Evolutionary conservation across 164 flowering plant genomes (phyloP).

Genomic region (Magnolia changhungtana): DNA sequence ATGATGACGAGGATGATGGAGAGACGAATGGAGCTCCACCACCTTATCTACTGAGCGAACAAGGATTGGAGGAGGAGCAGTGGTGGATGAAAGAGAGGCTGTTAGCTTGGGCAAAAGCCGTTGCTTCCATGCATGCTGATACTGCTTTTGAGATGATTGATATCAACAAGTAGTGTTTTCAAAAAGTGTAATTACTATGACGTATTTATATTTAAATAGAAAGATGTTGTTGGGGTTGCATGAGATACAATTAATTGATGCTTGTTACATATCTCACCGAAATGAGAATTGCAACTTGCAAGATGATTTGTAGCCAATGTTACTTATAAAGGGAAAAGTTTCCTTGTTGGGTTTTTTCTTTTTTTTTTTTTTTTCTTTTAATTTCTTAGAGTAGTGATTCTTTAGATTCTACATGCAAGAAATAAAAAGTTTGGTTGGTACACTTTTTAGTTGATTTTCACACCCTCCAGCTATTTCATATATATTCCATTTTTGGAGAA

Average conservation of each 20-base stretch:
- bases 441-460: no score
- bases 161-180: not conserved
- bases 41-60: not conserved
- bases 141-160: not conserved
- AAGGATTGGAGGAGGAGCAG: not conserved
- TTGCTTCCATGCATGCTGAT: slow-evolving; percentile 5
- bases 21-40: not conserved
- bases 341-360: no score
- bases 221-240: not conserved
- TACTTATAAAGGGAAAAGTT: not conserved
- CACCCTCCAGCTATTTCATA: no score
- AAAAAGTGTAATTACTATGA: no score
- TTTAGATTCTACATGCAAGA: no score
- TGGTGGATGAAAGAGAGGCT: slow-evolving; percentile 3
- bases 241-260: not conserved
- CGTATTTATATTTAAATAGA: no score
- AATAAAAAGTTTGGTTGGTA: no score
- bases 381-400: not conserved
- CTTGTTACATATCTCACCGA: not conserved
- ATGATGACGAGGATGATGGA: not conserved
- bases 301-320: not conserved
- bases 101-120: slow-evolving; percentile 13
- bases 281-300: not conserved
- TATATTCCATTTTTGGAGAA: no score
- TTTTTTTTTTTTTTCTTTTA: no score